Percentiles rank a stretch among this genome's conserved stretches.
Evolutionary conservation across 306 rosid genomes (phyloP).

Genomic region (Glycine soja): DNA sequence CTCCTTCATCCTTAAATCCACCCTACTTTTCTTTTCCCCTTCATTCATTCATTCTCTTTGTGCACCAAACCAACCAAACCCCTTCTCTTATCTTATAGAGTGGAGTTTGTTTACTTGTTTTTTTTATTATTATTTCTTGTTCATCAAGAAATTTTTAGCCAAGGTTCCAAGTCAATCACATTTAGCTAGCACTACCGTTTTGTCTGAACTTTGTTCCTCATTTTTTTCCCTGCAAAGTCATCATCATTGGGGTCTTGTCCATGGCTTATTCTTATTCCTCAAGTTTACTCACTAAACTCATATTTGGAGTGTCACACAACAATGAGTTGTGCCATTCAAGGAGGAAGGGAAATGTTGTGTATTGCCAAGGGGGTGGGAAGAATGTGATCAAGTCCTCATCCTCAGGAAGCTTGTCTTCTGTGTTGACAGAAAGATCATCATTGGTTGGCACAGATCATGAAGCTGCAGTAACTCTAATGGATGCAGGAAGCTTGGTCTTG

Average conservation of each 20-base stretch:
- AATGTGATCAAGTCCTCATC: constrained; percentile 55
- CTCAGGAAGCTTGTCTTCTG: constrained; percentile 52
- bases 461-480: constrained; percentile 50
- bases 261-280: constrained; percentile 50
- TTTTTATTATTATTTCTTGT: constrained; percentile 29
- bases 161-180: constrained; percentile 59
- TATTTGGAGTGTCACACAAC: constrained; percentile 34
- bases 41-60: constrained; percentile 51
- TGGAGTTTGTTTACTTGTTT: constrained; percentile 67
- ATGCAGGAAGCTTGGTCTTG: constrained; percentile 76
- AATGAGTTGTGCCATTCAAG: constrained; percentile 46
- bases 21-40: constrained; percentile 50
- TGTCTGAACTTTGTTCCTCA: constrained; percentile 23
- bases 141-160: constrained; percentile 55
- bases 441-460: constrained; percentile 54
- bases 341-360: constrained; percentile 50
- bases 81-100: constrained; percentile 51
- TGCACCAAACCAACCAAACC: constrained; percentile 47
- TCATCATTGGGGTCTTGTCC: constrained; percentile 76
- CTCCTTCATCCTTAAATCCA: constrained; percentile 72
- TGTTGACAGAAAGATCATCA: constrained; percentile 55
- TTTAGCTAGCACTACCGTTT: constrained; percentile 44
- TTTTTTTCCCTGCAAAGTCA: constrained; percentile 16
- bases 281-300: constrained; percentile 47
- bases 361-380: constrained; percentile 53